A percentile compares a stretch with the other conserved stretches of the same genome.
These are phyloP conservation scores for Prinsepia uniflora DNA, from an alignment of 306 rosid species.

Conservation along the genomic window DNA sequence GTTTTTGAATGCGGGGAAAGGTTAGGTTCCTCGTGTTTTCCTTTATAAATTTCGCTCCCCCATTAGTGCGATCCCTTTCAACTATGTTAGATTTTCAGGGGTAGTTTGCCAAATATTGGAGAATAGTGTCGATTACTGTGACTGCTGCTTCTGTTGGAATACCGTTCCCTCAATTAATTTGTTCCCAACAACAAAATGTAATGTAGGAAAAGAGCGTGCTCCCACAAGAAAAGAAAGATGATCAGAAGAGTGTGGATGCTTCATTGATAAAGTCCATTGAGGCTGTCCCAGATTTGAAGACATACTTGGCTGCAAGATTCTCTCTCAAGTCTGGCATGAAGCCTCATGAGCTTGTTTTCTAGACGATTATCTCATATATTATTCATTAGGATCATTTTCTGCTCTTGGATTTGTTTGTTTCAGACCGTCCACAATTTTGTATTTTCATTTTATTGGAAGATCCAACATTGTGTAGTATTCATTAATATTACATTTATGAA, in stretches of 20 bases:
- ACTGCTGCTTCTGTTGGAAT: not conserved
- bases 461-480: not conserved
- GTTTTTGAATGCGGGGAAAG: too few species aligned
- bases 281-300: conserved; percentile 62
- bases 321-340: conserved; percentile 71
- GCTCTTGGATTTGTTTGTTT: not conserved
- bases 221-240: conserved; percentile 76
- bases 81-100: too few species aligned
- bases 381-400: conserved; percentile 10
- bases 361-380: conserved; percentile 9
- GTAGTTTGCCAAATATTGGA: too few species aligned
- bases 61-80: too few species aligned
- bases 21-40: too few species aligned
- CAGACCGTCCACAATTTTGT: not conserved
- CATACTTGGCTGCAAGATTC: conserved; percentile 73
- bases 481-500: not conserved
- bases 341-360: conserved; percentile 73
- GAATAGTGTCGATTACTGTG: too few species aligned
- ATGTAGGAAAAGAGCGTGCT: conserved; percentile 59
- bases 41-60: too few species aligned
- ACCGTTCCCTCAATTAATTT: not conserved
- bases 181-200: conserved; percentile 1
- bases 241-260: conserved; percentile 53
- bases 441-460: not conserved
- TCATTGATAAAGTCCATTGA: conserved; percentile 55